These are phyloP conservation scores for Aspergillus sp. DNA, from an alignment of 2,329 filamentous ascomycete genomes.

Conservation along the genomic window DNA sequence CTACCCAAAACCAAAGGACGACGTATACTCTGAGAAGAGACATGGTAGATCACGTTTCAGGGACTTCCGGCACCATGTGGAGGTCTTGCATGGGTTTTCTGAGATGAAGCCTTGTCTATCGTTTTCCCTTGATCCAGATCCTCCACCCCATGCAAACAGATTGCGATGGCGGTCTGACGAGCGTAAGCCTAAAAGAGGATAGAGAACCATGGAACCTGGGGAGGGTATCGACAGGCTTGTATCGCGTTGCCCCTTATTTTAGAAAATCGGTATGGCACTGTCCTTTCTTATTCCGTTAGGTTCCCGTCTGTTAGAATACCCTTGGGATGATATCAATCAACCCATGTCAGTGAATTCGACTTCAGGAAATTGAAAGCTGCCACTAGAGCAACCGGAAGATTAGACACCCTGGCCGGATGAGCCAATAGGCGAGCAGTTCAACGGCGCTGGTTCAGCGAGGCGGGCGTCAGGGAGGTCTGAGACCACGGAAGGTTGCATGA, in stretches of 20 bases:
- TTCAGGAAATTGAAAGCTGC: constrained; percentile 6
- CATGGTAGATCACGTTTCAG: constrained; percentile 21
- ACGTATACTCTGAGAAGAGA: constrained; percentile 12
- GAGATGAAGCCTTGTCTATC: constrained; percentile 7
- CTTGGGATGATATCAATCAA: constrained; percentile 4
- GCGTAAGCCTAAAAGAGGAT: constrained; percentile 5
- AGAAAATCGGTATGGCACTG: not conserved
- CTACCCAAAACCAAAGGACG: constrained; percentile 20
- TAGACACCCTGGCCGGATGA: constrained; percentile 8
- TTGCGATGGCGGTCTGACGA: constrained; percentile 12
- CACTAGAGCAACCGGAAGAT: constrained; percentile 19
- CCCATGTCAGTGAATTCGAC: constrained; percentile 13
- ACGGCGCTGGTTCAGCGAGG: constrained; percentile 16
- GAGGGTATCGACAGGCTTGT: constrained; percentile 8
- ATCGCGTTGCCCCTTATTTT: constrained; percentile 4
- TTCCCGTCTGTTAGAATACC: constrained; percentile 3
- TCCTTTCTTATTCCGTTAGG: not conserved
- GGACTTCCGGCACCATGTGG: constrained; percentile 24
- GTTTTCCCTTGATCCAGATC: constrained; percentile 7
- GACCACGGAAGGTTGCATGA: constrained; percentile 28
- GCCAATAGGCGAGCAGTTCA: constrained; percentile 18
- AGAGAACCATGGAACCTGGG: constrained; percentile 2
- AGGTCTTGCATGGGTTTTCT: constrained; percentile 16
- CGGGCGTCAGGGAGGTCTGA: constrained; percentile 26
- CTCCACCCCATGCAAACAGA: constrained; percentile 24